A percentile compares a stretch with the other conserved stretches of the same genome.
These are phyloP conservation scores for Geopyxis carbonaria DNA, from an alignment of 495 filamentous ascomycete species.

Conservation along the genomic window DNA sequence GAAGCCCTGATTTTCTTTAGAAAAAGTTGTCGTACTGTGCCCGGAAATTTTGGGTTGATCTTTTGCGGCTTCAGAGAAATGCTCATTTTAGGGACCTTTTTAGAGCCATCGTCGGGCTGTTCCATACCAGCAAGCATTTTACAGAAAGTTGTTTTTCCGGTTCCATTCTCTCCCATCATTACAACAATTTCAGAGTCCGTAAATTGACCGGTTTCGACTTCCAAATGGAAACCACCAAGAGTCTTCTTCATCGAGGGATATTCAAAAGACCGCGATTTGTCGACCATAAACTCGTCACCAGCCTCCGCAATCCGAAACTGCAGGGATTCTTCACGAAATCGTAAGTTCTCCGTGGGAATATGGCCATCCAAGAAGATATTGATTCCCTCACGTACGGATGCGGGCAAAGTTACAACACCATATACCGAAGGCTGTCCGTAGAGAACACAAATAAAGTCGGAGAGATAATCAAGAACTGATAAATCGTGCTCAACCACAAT, in stretches of 20 bases:
- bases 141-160: conserved; percentile 95
- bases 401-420: conserved; percentile 91
- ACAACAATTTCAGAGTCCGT: conserved; percentile 97
- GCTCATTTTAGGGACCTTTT: conserved; percentile 75
- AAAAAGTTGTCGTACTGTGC: conserved; percentile 85
- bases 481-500: conserved; percentile 98
- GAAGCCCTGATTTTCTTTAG: conserved; percentile 95
- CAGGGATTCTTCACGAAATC: conserved; percentile 91
- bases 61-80: conserved; percentile 99
- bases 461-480: conserved; percentile 93
- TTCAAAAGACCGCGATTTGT: conserved; percentile 65
- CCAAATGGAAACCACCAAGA: conserved; percentile 72
- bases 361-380: conserved; percentile 98
- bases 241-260: conserved; percentile 93
- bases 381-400: conserved; percentile 96
- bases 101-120: conserved; percentile 56
- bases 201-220: conserved; percentile 65
- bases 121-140: conserved; percentile 80
- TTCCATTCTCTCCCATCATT: conserved; percentile 99
- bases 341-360: conserved; percentile 94
- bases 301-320: conserved; percentile 92
- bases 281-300: conserved; percentile 73
- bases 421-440: conserved; percentile 92
- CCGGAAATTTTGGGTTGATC: conserved; percentile 92
- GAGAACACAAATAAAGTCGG: conserved; percentile 92